phyloP scores from a whole-genome alignment of 2,329 filamentous ascomycete species.

The Didymella sp. region DNA sequence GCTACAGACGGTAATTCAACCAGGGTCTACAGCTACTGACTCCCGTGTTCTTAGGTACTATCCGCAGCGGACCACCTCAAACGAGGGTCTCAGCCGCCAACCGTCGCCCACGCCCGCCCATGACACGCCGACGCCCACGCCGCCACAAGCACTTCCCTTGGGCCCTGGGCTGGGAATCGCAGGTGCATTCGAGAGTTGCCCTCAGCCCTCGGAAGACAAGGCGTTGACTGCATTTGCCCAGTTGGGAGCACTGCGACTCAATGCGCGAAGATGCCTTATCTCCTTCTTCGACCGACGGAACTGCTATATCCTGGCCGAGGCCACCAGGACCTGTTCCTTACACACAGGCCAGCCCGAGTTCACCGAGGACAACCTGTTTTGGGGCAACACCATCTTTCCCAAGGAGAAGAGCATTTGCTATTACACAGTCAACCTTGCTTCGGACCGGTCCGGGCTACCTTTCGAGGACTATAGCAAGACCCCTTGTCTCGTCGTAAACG shows the following conservation, averaged over 20 bases:
- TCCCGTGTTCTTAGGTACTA: slow-evolving; percentile 35
- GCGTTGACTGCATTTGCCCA: slow-evolving; percentile 50
- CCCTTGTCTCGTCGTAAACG: slow-evolving; percentile 43
- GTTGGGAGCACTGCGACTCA: slow-evolving; percentile 48
- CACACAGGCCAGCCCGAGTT: slow-evolving; percentile 38
- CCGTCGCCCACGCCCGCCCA: slow-evolving; percentile 26
- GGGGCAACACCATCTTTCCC: slow-evolving; percentile 45
- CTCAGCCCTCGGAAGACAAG: slow-evolving; percentile 40
- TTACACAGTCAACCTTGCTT: slow-evolving; percentile 42
- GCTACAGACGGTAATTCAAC: background rate
- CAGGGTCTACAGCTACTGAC: background rate
- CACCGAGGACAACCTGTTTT: slow-evolving; percentile 40
- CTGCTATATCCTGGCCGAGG: slow-evolving; percentile 48
- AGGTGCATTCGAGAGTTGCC: slow-evolving; percentile 4
- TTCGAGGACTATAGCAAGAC: slow-evolving; percentile 28
- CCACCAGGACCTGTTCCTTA: slow-evolving; percentile 40
- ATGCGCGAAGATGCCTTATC: slow-evolving; percentile 46
- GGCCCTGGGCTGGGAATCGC: slow-evolving; percentile 13
- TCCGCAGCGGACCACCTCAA: slow-evolving; percentile 33
- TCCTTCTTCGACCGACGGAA: slow-evolving; percentile 50
- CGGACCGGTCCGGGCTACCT: slow-evolving; percentile 22
- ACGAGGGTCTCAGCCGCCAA: slow-evolving; percentile 27
- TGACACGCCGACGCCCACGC: background rate
- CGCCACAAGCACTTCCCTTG: slow-evolving; percentile 20
- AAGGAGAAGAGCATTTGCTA: slow-evolving; percentile 45